These are phyloP conservation scores for Candida insectorum DNA, from an alignment of 805 yeast species.

Conservation along the genomic window DNA sequence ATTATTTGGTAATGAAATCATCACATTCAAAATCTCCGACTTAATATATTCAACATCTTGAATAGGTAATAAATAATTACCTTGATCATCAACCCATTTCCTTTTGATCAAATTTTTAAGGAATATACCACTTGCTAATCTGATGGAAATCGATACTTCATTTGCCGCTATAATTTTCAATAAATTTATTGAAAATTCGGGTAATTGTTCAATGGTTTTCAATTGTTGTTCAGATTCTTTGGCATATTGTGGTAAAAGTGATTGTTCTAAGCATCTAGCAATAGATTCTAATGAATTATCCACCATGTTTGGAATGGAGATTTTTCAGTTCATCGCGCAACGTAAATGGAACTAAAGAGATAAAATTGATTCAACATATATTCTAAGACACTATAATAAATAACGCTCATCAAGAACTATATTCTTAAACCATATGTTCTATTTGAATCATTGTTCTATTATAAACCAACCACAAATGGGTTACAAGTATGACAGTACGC, in stretches of 20 bases:
- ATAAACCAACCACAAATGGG: too few relatives aligned
- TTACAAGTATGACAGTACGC: too few relatives aligned
- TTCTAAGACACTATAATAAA: too few relatives aligned
- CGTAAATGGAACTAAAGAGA: too few relatives aligned
- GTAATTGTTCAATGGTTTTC: slow-evolving; percentile 56
- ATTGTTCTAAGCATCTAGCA: slow-evolving; percentile 55
- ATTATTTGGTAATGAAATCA: slow-evolving; percentile 77
- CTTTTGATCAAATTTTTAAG: slow-evolving; percentile 85
- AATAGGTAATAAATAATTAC: slow-evolving; percentile 60
- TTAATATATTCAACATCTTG: slow-evolving; percentile 70
- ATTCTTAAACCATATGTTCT: too few relatives aligned
- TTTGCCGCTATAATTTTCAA: slow-evolving; percentile 73
- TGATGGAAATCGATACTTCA: slow-evolving; percentile 49
- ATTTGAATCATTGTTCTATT: too few relatives aligned
- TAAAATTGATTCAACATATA: too few relatives aligned
- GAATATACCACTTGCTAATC: slow-evolving; percentile 86
- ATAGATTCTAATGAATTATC: slow-evolving; percentile 46
- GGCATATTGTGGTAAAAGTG: slow-evolving; percentile 62
- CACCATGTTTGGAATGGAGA: slow-evolving; percentile 23
- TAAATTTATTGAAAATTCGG: slow-evolving; percentile 74
- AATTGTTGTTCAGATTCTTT: slow-evolving; percentile 66
- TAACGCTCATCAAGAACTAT: too few relatives aligned
- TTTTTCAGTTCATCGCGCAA: too few relatives aligned
- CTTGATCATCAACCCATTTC: slow-evolving; percentile 89
- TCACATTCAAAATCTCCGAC: slow-evolving; percentile 73